Evolutionary conservation across 345 rosid genomes (phyloP), one percentile per base, ranked within the genome.

Genomic region (Ceriops decandra): DNA sequence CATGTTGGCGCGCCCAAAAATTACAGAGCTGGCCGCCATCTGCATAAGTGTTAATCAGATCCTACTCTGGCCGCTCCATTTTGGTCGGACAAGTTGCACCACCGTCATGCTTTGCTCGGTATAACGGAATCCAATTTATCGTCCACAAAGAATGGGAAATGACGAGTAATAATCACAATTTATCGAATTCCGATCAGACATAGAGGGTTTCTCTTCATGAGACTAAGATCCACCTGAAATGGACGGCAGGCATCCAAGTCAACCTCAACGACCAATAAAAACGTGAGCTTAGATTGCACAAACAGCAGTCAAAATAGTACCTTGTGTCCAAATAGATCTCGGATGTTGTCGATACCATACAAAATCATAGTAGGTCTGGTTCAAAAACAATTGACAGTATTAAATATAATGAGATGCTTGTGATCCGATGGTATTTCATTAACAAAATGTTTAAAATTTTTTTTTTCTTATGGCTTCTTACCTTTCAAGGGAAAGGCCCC

Each of bases 401-500:
- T 22, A 52, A 15, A 27, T 24, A 63, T 20, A 42, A 46, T 22
- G 59, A 22, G 66, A 26, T 1, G 21, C 16, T 54, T 15, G 10
- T 61, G 5, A 28, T 21, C 22, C 5, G 15, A 51, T 32, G 26
- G 8, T 8, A n/a, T n/a, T 31, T 27, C 0, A 9, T 24, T 9
- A 27, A 35, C n/a, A 53, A 56, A 54, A 36, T 20, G 36, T 32
- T n/a, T 11, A n/a, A n/a, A n/a, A n/a, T 33, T 53, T 56, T 3
- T 56, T 3, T 15, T 67, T 36, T 7, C 10, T 54, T 35, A 13
- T 6, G 53, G n/a, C 9, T 56, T 51, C 70, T 72, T 81, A 95
- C 99, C 99, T 91, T 83, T 91, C 99, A 42, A 95, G 98, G 22
- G 96, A 91, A 68, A 95, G 95, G 47, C 98, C 98, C 95, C 99